phyloP scores from a whole-genome alignment of 257 asterid species.

The Petrea volubilis region DNA sequence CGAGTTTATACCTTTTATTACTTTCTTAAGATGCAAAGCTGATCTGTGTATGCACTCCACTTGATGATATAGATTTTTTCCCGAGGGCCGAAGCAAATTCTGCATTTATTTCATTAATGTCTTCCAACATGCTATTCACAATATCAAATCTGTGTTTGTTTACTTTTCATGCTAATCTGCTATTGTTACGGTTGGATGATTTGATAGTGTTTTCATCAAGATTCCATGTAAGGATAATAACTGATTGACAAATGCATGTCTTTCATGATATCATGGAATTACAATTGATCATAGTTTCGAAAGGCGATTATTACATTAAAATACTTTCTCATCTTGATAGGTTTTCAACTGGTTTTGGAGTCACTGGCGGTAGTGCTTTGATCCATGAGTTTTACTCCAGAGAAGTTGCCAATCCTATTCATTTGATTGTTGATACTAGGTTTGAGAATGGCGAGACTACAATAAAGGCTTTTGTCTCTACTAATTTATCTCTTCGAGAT shows the following conservation, averaged over 20 bases:
- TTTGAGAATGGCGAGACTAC: slow-evolving; percentile 56
- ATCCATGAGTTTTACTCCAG: slow-evolving; percentile 79
- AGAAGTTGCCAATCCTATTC: slow-evolving; percentile 73
- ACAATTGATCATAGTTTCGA: not conserved
- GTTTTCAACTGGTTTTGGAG: slow-evolving; percentile 96
- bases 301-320: not conserved
- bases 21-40: not conserved
- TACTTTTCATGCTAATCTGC: too few relatives aligned
- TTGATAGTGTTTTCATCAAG: not conserved
- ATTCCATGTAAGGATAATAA: not conserved
- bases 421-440: slow-evolving; percentile 82
- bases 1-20: too few relatives aligned
- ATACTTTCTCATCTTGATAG: slow-evolving; percentile 30
- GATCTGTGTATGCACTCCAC: not conserved
- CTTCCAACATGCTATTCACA: too few relatives aligned
- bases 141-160: too few relatives aligned
- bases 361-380: slow-evolving; percentile 75
- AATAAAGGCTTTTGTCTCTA: slow-evolving; percentile 63
- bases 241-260: not conserved
- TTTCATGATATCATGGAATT: too few relatives aligned
- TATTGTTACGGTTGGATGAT: too few relatives aligned
- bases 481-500: slow-evolving; percentile 75
- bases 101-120: not conserved
- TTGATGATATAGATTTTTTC: not conserved
- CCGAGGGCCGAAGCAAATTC: too few relatives aligned